Base-by-base conservation (phyloP, 257 asterid genomes). In the Fraxinus cuspidata region DNA sequence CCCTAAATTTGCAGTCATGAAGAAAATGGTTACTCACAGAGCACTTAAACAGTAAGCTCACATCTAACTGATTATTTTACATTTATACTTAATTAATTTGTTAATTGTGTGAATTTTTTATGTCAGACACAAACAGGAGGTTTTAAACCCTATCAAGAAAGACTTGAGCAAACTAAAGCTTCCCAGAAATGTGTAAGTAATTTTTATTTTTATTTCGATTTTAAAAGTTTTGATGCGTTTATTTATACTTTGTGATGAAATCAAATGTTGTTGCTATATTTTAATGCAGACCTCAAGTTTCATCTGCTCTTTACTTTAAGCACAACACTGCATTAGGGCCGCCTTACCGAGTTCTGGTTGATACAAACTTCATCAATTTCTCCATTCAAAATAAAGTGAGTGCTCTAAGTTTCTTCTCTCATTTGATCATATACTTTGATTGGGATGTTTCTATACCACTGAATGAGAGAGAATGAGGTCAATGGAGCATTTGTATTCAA, bases 371-470 rank as follows among this genome's bases (percentile, higher is more conserved):
- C 84, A 96, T 96, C 76, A 96, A 96, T 84, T 90, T 90, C 89
- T 96, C 99, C 84, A 96, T 96, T 80, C 98, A 93, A 80, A 96
- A 96, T 70, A 96, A 96, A 79, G 99, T 93, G 79, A 84, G 97
- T 84, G 49, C 67, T 67, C 38, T 35, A 3, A 40, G 19, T 79
- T 23, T 49, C 49, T 13, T 0, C 0, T 5, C 18, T 58, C 32
- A 31, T 29, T 51, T 1, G 12, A 37, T 47, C 58, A 47, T 47
- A 16, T 16, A 16, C 58, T 2, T 47, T 15, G 21, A 16, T 6
- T 47, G 7, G 21, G 58, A 16, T 35, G 27, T 51, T 10, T 72
- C 27, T 74, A 65, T 74, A 25, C 13, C 60, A 19, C 1, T 70
- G 47, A 35, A 44, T 58, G 66, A 2, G 2, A 58, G 31, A 58